phyloP scores from a whole-genome alignment of 768 basidiomycete genomes.

The Mycena maculata region DNA sequence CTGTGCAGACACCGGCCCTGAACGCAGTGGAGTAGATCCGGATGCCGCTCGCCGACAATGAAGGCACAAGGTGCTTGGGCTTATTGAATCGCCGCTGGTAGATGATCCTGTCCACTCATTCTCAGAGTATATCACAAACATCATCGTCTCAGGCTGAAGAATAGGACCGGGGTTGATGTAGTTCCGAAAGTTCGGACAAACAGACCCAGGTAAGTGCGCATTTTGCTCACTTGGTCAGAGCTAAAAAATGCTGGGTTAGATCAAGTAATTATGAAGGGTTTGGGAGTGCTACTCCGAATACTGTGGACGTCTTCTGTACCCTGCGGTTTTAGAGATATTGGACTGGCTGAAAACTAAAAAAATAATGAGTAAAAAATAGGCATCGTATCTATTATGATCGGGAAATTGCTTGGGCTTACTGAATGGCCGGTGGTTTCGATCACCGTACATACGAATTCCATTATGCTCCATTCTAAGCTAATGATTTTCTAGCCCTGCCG shows the following conservation, averaged over 20 bases:
- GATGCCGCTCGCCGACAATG: slow-evolving; percentile 1
- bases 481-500: too few relatives aligned
- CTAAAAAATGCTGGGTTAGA: slow-evolving; percentile 3
- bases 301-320: slow-evolving; percentile 4
- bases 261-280: background rate
- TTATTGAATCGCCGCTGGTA: too few relatives aligned
- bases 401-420: background rate
- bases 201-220: background rate
- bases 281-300: background rate
- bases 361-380: background rate
- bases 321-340: slow-evolving; percentile 6
- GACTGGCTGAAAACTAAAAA: slow-evolving; percentile 5
- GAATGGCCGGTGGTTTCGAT: too few relatives aligned
- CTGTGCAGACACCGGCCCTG: too few relatives aligned
- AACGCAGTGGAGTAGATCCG: background rate
- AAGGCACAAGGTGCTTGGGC: background rate
- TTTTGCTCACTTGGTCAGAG: slow-evolving; percentile 6
- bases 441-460: too few relatives aligned
- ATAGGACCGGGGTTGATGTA: background rate
- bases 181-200: slow-evolving; percentile 1
- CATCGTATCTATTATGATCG: background rate
- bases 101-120: background rate
- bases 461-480: too few relatives aligned
- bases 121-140: slow-evolving; percentile 1
- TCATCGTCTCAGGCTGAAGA: slow-evolving; percentile 9